Evolutionary conservation across 352 stramenopile genomes (phyloP).

Genomic region (Peronospora destructor): DNA sequence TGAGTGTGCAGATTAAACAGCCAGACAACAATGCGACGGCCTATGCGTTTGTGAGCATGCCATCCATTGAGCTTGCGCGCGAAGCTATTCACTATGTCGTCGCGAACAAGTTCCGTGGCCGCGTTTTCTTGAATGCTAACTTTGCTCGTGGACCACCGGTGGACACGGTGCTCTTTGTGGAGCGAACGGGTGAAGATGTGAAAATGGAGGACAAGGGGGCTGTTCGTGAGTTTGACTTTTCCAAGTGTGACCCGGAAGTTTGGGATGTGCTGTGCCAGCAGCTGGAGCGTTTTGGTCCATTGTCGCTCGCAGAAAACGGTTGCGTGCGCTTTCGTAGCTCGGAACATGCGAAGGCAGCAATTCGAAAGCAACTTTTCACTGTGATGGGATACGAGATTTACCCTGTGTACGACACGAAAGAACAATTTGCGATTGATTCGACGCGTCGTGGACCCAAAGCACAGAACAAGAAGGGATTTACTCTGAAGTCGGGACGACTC

Average conservation of each 20-base stretch:
- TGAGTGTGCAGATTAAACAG: slow-evolving; percentile 57
- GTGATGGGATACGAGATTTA: slow-evolving; percentile 52
- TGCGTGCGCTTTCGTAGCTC: slow-evolving; percentile 48
- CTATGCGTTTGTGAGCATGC: slow-evolving; percentile 67
- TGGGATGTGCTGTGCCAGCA: slow-evolving; percentile 43
- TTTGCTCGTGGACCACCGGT: slow-evolving; percentile 66
- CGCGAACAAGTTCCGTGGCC: slow-evolving; percentile 33
- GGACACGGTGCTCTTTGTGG: slow-evolving; percentile 57
- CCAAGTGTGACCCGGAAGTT: slow-evolving; percentile 31
- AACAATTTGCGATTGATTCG: slow-evolving; percentile 48
- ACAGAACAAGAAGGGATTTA: slow-evolving; percentile 38
- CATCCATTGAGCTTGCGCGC: slow-evolving; percentile 41
- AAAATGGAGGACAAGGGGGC: slow-evolving; percentile 34
- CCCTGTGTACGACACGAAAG: slow-evolving; percentile 60
- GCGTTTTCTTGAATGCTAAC: slow-evolving; percentile 46
- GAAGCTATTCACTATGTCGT: slow-evolving; percentile 48
- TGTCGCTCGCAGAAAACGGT: slow-evolving; percentile 35
- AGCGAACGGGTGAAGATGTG: slow-evolving; percentile 30
- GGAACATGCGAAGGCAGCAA: slow-evolving; percentile 54
- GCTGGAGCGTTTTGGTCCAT: slow-evolving; percentile 41
- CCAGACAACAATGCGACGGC: slow-evolving; percentile 27
- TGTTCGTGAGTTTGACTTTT: slow-evolving; percentile 43
- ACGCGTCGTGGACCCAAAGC: slow-evolving; percentile 26
- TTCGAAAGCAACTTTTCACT: slow-evolving; percentile 39
- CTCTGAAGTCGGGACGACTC: slow-evolving; percentile 48